Percentiles rank a stretch among this genome's conserved stretches.
These are phyloP conservation scores for Hibiscus tridactylites DNA, from an alignment of 345 rosid genomes.

Conservation along the genomic window DNA sequence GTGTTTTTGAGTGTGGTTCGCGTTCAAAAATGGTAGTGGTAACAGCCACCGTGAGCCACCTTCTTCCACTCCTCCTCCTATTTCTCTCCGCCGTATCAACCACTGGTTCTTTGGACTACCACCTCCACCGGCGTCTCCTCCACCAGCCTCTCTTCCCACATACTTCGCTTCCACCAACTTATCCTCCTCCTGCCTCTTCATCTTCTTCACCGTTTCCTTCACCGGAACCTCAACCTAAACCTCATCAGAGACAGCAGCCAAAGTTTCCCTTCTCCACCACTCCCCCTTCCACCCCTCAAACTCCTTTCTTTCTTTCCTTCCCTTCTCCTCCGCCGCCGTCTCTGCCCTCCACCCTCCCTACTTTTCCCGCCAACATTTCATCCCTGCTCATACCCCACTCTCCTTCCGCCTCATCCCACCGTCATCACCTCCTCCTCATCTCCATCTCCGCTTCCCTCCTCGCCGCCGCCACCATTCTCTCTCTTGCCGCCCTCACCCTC, in stretches of 20 bases:
- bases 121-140: constrained; percentile 39
- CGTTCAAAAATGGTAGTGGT: neutral
- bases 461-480: constrained; percentile 39
- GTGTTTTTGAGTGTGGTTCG: neutral
- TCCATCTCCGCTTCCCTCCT: constrained; percentile 50
- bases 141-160: constrained; percentile 67
- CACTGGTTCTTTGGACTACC: constrained; percentile 6
- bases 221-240: constrained; percentile 30
- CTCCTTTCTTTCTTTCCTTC: constrained; percentile 40
- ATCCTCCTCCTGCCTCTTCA: constrained; percentile 32
- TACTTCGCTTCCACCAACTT: constrained; percentile 28
- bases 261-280: constrained; percentile 43
- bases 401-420: constrained; percentile 23
- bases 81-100: constrained; percentile 4
- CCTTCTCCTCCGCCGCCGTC: constrained; percentile 39
- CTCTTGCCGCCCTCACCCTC: constrained; percentile 33
- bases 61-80: constrained; percentile 17
- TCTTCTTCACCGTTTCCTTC: constrained; percentile 29
- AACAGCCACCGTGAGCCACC: neutral
- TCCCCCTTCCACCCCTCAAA: constrained; percentile 26
- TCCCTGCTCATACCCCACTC: constrained; percentile 58
- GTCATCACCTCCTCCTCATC: constrained; percentile 29
- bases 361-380: constrained; percentile 92
- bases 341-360: constrained; percentile 29
- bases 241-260: constrained; percentile 27